These are phyloP conservation scores for Dendrobium officinale DNA, from an alignment of 106 monocot species.

Conservation along the genomic window DNA sequence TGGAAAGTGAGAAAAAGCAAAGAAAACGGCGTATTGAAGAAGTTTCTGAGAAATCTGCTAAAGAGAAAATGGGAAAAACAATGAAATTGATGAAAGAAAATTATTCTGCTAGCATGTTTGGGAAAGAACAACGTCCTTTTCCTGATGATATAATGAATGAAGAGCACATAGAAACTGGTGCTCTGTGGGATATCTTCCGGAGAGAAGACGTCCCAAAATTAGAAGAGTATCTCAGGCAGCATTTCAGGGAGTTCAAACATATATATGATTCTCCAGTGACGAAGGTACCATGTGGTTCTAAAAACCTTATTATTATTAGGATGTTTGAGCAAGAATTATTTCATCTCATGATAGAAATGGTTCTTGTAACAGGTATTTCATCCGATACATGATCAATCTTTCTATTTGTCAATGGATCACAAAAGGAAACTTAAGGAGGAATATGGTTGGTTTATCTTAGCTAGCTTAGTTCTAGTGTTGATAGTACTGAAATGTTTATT, in stretches of 20 bases:
- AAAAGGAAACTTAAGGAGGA: conserved; percentile 70
- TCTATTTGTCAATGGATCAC: conserved; percentile 63
- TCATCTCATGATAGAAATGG: background rate
- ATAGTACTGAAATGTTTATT: background rate
- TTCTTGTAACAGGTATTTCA: conserved; percentile 40
- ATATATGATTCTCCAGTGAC: conserved; percentile 25
- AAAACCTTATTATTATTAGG: background rate
- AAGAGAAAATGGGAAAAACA: background rate
- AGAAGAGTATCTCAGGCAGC: conserved; percentile 30
- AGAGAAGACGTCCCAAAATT: conserved; percentile 45
- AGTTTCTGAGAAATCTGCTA: background rate
- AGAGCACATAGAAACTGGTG: conserved; percentile 25
- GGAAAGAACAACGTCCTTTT: background rate
- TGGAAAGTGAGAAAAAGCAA: background rate
- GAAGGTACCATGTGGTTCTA: conserved; percentile 14
- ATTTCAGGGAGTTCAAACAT: conserved; percentile 47
- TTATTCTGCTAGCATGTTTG: background rate
- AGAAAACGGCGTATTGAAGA: background rate
- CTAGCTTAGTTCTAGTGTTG: background rate
- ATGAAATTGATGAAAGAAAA: background rate
- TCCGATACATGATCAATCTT: conserved; percentile 69
- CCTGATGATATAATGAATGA: background rate
- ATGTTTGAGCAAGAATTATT: background rate
- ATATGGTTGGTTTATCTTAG: conserved; percentile 41
- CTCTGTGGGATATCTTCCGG: conserved; percentile 58